Evolutionary conservation across 83 land plant species (phyloP).

Genomic region (Thuja plicata): DNA sequence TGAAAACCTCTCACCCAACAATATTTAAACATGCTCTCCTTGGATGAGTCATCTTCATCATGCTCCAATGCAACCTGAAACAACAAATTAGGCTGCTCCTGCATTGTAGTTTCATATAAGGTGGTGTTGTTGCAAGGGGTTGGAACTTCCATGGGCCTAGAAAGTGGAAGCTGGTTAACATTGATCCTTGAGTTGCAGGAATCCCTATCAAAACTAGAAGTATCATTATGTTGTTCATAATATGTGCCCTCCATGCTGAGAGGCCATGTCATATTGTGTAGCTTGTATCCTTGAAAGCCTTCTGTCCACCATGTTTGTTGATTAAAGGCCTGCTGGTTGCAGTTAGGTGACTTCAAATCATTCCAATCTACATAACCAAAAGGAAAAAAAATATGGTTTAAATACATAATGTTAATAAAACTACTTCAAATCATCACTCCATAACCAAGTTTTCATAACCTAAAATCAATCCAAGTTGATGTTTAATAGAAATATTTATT

Average conservation of each 20-base stretch:
- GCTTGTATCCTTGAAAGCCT: not conserved
- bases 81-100: constrained; percentile 14
- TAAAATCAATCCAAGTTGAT: not conserved
- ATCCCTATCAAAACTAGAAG: not conserved
- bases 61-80: constrained; percentile 20
- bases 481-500: not conserved
- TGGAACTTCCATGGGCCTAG: constrained; percentile 14
- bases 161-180: not conserved
- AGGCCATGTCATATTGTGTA: constrained; percentile 38
- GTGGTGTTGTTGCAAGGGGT: constrained; percentile 20
- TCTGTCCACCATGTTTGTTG: not conserved
- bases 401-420: not conserved
- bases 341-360: constrained; percentile 3
- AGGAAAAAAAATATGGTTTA: not conserved
- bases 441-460: not conserved
- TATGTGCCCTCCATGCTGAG: constrained; percentile 50
- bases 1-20: too few relatives aligned
- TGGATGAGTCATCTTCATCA: constrained; percentile 6
- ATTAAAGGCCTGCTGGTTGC: constrained; percentile 1
- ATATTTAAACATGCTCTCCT: constrained; percentile 9
- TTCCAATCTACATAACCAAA: constrained; percentile 4
- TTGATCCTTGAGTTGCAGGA: constrained; percentile 23
- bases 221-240: constrained; percentile 30
- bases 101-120: constrained; percentile 5
- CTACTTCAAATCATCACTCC: not conserved